Percentiles rank a stretch among this genome's conserved stretches.
phyloP scores from a whole-genome alignment of 306 rosid genomes.

The Begonia masoniana region DNA sequence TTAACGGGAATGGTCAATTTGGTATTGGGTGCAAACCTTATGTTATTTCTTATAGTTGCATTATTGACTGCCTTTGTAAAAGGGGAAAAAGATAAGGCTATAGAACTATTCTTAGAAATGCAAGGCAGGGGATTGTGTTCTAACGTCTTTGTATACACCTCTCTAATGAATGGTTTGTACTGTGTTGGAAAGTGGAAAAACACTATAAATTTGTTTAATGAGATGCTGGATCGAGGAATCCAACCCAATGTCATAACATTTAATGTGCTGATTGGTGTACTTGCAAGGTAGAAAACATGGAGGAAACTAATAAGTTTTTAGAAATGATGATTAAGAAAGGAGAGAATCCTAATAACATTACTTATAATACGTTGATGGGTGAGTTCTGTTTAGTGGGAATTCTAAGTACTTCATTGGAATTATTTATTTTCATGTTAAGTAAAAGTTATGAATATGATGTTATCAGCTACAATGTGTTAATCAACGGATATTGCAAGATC shows the following conservation, averaged over 20 bases:
- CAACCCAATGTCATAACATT: slow-evolving; percentile 25
- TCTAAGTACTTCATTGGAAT: background rate
- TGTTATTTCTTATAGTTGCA: slow-evolving; percentile 13
- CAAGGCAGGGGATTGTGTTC: slow-evolving; percentile 19
- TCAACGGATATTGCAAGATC: slow-evolving; percentile 12
- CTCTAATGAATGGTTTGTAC: slow-evolving; percentile 31
- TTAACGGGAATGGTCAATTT: slow-evolving; percentile 8
- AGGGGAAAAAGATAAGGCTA: slow-evolving; percentile 23
- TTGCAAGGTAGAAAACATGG: slow-evolving; percentile 19
- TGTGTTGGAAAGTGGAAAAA: slow-evolving; percentile 21
- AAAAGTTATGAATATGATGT: slow-evolving; percentile 19
- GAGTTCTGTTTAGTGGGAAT: too few species aligned
- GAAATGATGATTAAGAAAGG: too few species aligned
- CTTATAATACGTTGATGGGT: too few species aligned
- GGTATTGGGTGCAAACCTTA: slow-evolving; percentile 18
- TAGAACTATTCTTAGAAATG: slow-evolving; percentile 29
- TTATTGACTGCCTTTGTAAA: slow-evolving; percentile 42
- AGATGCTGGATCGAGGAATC: slow-evolving; percentile 38
- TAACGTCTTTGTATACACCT: slow-evolving; percentile 23
- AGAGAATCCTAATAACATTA: too few species aligned
- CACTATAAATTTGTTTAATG: slow-evolving; percentile 19
- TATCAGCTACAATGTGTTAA: slow-evolving; percentile 19
- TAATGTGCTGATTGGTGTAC: slow-evolving; percentile 19
- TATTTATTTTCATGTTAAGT: slow-evolving; percentile 16
- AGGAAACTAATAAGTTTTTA: background rate